A percentile compares a stretch with the other conserved stretches of the same genome.
phyloP scores from a whole-genome alignment of 495 filamentous ascomycete genomes.

The Podospora anserina region DNA sequence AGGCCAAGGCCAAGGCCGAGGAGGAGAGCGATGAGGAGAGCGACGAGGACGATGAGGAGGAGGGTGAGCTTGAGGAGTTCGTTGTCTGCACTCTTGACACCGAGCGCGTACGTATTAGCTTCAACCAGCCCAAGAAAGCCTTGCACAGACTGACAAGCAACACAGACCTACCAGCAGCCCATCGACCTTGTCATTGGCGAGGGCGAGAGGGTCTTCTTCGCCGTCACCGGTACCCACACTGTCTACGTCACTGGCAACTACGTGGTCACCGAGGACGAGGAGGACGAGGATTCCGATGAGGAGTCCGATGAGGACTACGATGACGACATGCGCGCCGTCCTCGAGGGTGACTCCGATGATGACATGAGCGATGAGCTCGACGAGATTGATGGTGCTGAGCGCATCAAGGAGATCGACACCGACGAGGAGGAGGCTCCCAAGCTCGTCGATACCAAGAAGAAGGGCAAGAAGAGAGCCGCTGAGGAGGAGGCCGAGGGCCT shows the following conservation, averaged over 20 bases:
- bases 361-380: conserved; percentile 83
- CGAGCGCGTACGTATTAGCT: conserved; percentile 44
- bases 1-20: conserved; percentile 79
- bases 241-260: conserved; percentile 96
- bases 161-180: conserved; percentile 88
- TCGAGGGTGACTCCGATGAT: conserved; percentile 61
- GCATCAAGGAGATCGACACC: conserved; percentile 79
- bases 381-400: conserved; percentile 70
- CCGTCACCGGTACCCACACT: conserved; percentile 82
- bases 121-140: neutral
- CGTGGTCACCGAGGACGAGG: conserved; percentile 56
- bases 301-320: conserved; percentile 72
- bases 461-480: conserved; percentile 73
- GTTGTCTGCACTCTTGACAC: conserved; percentile 94
- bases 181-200: conserved; percentile 86
- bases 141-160: conserved; percentile 30
- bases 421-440: conserved; percentile 81
- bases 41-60: conserved; percentile 61
- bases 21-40: conserved; percentile 58
- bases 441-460: conserved; percentile 61
- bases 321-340: conserved; percentile 66
- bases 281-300: conserved; percentile 51
- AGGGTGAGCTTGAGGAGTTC: conserved; percentile 73
- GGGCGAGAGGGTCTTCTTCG: conserved; percentile 85
- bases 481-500: conserved; percentile 67